Conservation (phyloP, 257 asterid genomes). For the Solanum habrochaites region DNA sequence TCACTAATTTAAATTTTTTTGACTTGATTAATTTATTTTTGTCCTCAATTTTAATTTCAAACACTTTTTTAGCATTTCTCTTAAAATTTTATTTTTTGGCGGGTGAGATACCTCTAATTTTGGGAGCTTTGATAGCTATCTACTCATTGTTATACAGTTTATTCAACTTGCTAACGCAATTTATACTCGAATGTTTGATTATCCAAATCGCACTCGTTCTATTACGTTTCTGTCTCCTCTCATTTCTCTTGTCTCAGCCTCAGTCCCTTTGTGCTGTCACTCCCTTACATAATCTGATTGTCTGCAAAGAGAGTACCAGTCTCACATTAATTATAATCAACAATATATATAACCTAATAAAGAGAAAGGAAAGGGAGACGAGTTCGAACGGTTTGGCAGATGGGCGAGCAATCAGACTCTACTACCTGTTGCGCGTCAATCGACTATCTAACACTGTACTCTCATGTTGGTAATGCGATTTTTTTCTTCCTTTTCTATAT, state of each 20-base stretch:
- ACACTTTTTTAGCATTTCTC: no score
- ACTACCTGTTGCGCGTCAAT: conserved; percentile 45
- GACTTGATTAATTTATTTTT: no score
- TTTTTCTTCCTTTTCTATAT: neutral
- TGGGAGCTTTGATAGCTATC: neutral
- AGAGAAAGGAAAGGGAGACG: conserved; percentile 34
- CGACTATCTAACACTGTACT: conserved; percentile 34
- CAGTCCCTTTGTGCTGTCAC: neutral
- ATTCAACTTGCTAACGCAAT: neutral
- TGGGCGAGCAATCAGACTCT: conserved; percentile 28
- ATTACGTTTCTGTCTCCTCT: neutral
- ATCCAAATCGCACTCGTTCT: neutral
- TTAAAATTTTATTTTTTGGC: neutral
- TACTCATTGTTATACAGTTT: no score
- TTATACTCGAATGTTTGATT: neutral
- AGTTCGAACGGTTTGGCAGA: conserved; percentile 26
- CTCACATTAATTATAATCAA: neutral
- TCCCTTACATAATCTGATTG: neutral
- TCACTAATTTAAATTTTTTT: no score
- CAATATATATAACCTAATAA: neutral
- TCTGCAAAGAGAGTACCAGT: neutral
- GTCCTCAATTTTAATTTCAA: no score
- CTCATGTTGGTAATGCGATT: conserved; percentile 56
- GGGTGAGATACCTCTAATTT: neutral
- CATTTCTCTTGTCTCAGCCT: neutral